Evolutionary conservation across 2,329 filamentous ascomycete species (phyloP), one percentile per base, ranked within the genome.

Genomic region (Endoconidiophora polonica): DNA sequence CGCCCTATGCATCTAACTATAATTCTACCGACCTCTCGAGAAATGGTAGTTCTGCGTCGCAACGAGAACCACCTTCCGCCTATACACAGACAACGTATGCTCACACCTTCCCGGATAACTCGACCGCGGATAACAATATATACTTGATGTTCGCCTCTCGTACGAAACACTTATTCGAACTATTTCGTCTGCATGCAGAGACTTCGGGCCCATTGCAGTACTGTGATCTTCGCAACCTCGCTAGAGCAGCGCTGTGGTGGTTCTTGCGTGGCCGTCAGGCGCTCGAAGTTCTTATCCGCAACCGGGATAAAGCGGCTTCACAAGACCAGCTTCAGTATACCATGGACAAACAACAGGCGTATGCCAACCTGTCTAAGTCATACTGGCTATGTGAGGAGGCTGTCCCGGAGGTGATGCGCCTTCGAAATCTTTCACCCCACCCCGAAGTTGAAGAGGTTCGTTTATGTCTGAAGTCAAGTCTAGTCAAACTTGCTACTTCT

Each of bases 161-260:
- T 23, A 83, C 84, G 2, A 75, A 73, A 18, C 83, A 88, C 59
- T 74, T 91, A 57, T 80, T 77, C 54, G 79, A 82, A 55, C 70
- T 91, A 2, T 93, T 94, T 60, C 72, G 78, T 37, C 64, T 90
- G 41, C 84, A 88, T 52, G 81, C 86, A 0, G 85, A 94, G 61
- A 74, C 79, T 29, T 70, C 81, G 26, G 79, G 76, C 55, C 78
- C 84, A 0, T 61, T 87, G 3, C 70, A 76, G 50, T 71, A 73
- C 26, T 81, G 76, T 46, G 68, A 77, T 0, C 70, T 81, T 0
- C 69, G 73, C 44, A 77, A 86, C 53, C 81, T 88, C 67, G 70
- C 82, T 7, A 74, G 84, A 52, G 81, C 79, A 22, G 80, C 78
- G 3, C 68, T 85, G 0, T 95, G 88, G 88, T 95, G 88, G 88